Conservation (phyloP, 2,329 filamentous ascomycete species). For the Lojkania enalia region DNA sequence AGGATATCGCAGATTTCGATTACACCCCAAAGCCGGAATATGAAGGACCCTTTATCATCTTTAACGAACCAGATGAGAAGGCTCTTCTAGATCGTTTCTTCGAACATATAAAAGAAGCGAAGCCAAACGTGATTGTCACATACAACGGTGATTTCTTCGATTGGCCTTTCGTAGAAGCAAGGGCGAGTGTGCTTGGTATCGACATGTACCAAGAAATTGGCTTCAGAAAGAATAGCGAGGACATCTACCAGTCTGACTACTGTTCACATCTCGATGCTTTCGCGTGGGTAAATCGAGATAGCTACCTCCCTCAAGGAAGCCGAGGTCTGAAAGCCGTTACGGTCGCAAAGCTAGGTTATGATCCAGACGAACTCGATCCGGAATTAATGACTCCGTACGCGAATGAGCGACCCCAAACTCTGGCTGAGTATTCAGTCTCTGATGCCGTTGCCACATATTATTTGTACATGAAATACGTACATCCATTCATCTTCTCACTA, state of each 20-base stretch:
- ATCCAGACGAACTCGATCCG: constrained; percentile 95
- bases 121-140: constrained; percentile 96
- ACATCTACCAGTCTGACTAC: constrained; percentile 94
- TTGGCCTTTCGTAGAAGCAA: constrained; percentile 96
- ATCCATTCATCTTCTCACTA: constrained; percentile 97
- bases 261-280: constrained; percentile 99
- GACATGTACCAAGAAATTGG: constrained; percentile 99
- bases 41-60: constrained; percentile 92
- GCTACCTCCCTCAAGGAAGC: constrained; percentile 95
- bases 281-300: constrained; percentile 98
- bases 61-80: constrained; percentile 96
- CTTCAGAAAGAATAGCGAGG: constrained; percentile 91
- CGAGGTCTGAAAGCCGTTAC: constrained; percentile 97
- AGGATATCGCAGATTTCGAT: constrained; percentile 96
- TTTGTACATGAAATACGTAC: constrained; percentile 99
- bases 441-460: constrained; percentile 99
- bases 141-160: constrained; percentile 99
- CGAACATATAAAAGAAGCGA: constrained; percentile 89
- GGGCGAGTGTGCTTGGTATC: constrained; percentile 91
- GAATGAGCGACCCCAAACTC: constrained; percentile 83
- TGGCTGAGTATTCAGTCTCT: constrained; percentile 97
- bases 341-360: constrained; percentile 95
- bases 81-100: constrained; percentile 89
- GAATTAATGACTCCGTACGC: constrained; percentile 94
- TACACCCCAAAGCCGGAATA: constrained; percentile 98